phyloP scores from a whole-genome alignment of 306 rosid genomes.

The Arachis hypogaea region DNA sequence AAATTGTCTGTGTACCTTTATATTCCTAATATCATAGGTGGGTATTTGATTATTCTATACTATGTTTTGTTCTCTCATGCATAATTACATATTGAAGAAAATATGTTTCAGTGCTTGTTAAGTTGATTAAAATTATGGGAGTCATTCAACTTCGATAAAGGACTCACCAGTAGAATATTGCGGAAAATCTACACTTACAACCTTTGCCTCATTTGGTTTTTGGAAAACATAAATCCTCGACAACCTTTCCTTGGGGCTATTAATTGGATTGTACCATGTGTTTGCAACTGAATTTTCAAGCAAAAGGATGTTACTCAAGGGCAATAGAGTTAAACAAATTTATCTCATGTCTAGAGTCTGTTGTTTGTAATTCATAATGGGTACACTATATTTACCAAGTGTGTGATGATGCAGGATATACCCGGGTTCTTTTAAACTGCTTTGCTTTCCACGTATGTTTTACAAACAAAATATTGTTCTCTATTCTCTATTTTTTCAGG shows the following conservation, averaged over 20 bases:
- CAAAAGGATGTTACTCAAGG: conserved; percentile 12
- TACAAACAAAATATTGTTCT: conserved; percentile 76
- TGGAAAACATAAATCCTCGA: conserved; percentile 4
- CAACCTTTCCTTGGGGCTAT: neutral
- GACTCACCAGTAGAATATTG: conserved; percentile 24
- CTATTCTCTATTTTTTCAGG: conserved; percentile 85
- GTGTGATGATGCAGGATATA: conserved; percentile 69
- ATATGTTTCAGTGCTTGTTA: neutral
- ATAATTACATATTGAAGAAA: conserved; percentile 24
- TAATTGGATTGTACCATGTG: conserved; percentile 29
- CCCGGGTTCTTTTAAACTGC: conserved; percentile 76
- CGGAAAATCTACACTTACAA: neutral
- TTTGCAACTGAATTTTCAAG: conserved; percentile 31
- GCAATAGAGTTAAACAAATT: conserved; percentile 13
- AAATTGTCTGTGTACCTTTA: conserved; percentile 84
- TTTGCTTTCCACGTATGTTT: conserved; percentile 77
- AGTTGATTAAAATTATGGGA: conserved; percentile 1
- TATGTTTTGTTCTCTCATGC: conserved; percentile 29
- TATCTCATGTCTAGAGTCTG: neutral
- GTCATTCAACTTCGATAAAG: conserved; percentile 10
- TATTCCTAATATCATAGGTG: conserved; percentile 89
- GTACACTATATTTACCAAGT: conserved; percentile 28
- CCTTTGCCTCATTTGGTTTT: conserved; percentile 20
- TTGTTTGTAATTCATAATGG: conserved; percentile 12
- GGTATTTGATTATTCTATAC: conserved; percentile 45